Base-by-base conservation (phyloP, 2,329 filamentous ascomycete genomes). In the Fusarium hostae region DNA sequence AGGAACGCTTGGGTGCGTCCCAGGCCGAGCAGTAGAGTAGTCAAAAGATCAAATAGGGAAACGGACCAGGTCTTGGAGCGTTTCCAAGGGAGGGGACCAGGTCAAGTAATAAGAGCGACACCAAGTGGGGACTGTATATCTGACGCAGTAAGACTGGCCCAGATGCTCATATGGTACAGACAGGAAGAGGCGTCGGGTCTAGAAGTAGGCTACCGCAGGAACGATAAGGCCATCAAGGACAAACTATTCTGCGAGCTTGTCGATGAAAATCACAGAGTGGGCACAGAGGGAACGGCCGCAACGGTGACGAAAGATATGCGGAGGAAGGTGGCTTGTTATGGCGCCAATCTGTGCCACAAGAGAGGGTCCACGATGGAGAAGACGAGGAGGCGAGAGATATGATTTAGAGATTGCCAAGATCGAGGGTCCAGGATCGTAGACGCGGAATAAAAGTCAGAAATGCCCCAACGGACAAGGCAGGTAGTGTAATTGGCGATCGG, bases 161-260 rank as follows among this genome's bases (percentile, higher is more conserved):
- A 73, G 68, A 65, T 59, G 61, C 61, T 63, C 70, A 69, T 75
- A 71, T 72, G 69, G 66, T 63, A 63, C 68, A 66, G 63, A 64
- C 48, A 68, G 54, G 60, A 60, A 63, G 74, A 73, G 72, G 70
- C 72, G 75, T 59, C 57, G 59, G 66, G 72, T 76, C 72, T 74
- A 76, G 70, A 76, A 70, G 69, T 72, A 60, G 61, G 59, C 62
- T 76, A 63, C 69, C 71, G 52, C 64, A 63, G 59, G 51, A 60
- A 66, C 60, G 66, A 69, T 63, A 43, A 58, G 61, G 54, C 50
- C 57, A 66, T 66, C 40, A 69, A 58, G 52, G 55, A 51, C 55
- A 51, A 64, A 66, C 41, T 54, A 63, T 66, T 28, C 61, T 44
- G 48, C 51, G 24, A 56, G 52, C 45, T 54, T 58, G 20, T 48